Percentiles rank a stretch among this genome's conserved stretches.
Conservation (phyloP, 1,139 yeast genomes). For the Saccharomyces pastorianus region DNA sequence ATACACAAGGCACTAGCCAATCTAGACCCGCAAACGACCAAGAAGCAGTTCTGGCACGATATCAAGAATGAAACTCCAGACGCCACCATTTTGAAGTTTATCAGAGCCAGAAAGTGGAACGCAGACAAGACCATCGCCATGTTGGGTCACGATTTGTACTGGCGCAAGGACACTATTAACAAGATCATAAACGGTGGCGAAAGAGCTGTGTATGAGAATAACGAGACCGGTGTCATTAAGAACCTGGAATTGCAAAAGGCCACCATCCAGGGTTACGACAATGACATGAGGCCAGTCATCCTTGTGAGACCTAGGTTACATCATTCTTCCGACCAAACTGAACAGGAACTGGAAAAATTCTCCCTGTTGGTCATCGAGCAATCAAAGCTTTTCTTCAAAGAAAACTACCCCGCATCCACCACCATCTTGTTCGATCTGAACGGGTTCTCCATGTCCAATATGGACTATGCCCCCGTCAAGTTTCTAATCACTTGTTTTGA, state of each 20-base stretch:
- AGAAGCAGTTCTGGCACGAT: conserved; percentile 40
- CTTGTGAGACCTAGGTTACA: conserved; percentile 67
- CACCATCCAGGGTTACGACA: conserved; percentile 57
- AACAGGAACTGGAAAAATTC: conserved; percentile 56
- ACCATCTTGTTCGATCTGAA: conserved; percentile 67
- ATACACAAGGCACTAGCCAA: conserved; percentile 35
- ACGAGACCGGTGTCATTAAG: conserved; percentile 30
- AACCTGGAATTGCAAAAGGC: conserved; percentile 50
- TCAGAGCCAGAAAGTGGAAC: conserved; percentile 71
- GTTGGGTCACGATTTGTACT: conserved; percentile 57
- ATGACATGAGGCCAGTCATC: conserved; percentile 58
- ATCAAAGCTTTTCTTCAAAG: conserved; percentile 53
- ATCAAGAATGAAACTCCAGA: conserved; percentile 66
- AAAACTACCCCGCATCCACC: conserved; percentile 48
- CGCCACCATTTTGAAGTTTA: conserved; percentile 53
- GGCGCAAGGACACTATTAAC: conserved; percentile 63
- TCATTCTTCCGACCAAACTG: conserved; percentile 60
- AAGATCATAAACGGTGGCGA: conserved; percentile 57
- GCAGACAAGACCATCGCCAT: conserved; percentile 53
- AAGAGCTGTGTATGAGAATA: conserved; percentile 30
- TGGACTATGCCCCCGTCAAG: conserved; percentile 77
- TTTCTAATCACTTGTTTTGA: conserved; percentile 72
- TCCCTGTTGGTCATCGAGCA: conserved; percentile 64
- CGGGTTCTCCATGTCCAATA: conserved; percentile 67
- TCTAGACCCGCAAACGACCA: conserved; percentile 38